Conservation (phyloP, 768 basidiomycete genomes). For the Calocybe cyanea region DNA sequence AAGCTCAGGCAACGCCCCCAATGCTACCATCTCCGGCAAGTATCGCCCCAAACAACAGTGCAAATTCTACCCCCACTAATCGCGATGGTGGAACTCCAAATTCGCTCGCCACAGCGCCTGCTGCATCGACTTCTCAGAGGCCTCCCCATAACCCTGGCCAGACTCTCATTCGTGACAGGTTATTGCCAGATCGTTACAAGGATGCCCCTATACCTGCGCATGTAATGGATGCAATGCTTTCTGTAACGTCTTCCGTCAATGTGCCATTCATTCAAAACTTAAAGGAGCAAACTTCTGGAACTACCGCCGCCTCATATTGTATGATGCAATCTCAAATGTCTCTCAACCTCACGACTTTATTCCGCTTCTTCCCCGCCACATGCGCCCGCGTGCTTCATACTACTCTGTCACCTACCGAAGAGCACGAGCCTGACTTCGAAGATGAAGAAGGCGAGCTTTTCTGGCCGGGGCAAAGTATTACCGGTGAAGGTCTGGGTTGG, state of each 20-base stretch:
- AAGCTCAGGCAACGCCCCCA: slow-evolving; percentile 50
- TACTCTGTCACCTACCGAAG: slow-evolving; percentile 58
- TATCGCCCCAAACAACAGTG: slow-evolving; percentile 61
- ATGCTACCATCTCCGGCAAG: slow-evolving; percentile 82
- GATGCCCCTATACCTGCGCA: slow-evolving; percentile 37
- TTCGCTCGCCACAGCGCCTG: slow-evolving; percentile 28
- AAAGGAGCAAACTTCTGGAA: slow-evolving; percentile 37
- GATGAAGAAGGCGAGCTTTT: slow-evolving; percentile 85
- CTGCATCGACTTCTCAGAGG: slow-evolving; percentile 27
- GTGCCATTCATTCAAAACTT: slow-evolving; percentile 38
- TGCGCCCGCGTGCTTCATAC: slow-evolving; percentile 71
- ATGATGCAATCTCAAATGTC: slow-evolving; percentile 47
- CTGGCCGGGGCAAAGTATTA: slow-evolving; percentile 73
- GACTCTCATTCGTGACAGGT: slow-evolving; percentile 30
- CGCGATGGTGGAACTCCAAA: slow-evolving; percentile 56
- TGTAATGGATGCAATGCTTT: slow-evolving; percentile 39
- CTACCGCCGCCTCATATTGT: slow-evolving; percentile 39
- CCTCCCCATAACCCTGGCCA: slow-evolving; percentile 27
- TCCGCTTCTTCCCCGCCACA: slow-evolving; percentile 71
- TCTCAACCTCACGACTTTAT: slow-evolving; percentile 64
- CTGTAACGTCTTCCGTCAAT: slow-evolving; percentile 40
- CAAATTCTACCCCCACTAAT: slow-evolving; percentile 73
- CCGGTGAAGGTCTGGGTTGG: slow-evolving; percentile 80
- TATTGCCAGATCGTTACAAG: slow-evolving; percentile 36
- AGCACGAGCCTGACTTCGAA: slow-evolving; percentile 78